phyloP scores from a whole-genome alignment of 2,329 filamentous ascomycete genomes.

The Fusarium mangiferae region DNA sequence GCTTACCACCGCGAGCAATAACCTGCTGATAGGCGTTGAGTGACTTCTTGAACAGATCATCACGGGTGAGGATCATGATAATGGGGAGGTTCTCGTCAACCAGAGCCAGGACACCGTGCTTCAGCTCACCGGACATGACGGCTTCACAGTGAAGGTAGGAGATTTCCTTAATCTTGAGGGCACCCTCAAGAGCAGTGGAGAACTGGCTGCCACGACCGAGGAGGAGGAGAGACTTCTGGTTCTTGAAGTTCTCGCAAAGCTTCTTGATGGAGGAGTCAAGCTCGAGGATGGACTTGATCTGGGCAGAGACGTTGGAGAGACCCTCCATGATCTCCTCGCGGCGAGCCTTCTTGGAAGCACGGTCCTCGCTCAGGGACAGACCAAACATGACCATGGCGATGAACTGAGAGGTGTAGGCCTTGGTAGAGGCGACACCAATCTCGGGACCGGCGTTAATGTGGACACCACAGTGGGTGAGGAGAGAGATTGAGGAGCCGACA shows the following conservation, averaged over 20 bases:
- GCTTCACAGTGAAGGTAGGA: conserved; percentile 99
- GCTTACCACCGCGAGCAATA: conserved; percentile 93
- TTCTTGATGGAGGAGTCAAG: conserved; percentile 95
- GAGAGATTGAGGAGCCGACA: conserved; percentile 97
- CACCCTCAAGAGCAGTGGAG: conserved; percentile 95
- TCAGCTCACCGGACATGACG: conserved; percentile 99
- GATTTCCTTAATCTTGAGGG: conserved; percentile 99
- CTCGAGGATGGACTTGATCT: conserved; percentile 92
- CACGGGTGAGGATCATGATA: conserved; percentile 98
- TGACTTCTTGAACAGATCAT: conserved; percentile 98
- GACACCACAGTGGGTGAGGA: conserved; percentile 99
- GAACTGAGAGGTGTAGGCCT: conserved; percentile 99
- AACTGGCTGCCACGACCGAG: conserved; percentile 96
- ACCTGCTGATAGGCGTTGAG: conserved; percentile 99
- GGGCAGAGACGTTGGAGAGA: conserved; percentile 84
- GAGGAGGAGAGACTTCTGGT: conserved; percentile 95
- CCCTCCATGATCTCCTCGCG: conserved; percentile 97
- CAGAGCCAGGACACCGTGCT: conserved; percentile 96
- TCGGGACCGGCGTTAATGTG: conserved; percentile 99
- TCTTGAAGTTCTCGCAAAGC: conserved; percentile 91
- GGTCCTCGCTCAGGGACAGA: conserved; percentile 93
- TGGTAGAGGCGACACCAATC: conserved; percentile 98
- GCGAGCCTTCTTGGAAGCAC: conserved; percentile 90
- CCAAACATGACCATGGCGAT: conserved; percentile 99
- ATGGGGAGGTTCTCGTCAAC: conserved; percentile 99